A percentile compares a stretch with the other conserved stretches of the same genome.
These are phyloP conservation scores for Picea mariana DNA, from an alignment of 83 land plant genomes.

Conservation along the genomic window DNA sequence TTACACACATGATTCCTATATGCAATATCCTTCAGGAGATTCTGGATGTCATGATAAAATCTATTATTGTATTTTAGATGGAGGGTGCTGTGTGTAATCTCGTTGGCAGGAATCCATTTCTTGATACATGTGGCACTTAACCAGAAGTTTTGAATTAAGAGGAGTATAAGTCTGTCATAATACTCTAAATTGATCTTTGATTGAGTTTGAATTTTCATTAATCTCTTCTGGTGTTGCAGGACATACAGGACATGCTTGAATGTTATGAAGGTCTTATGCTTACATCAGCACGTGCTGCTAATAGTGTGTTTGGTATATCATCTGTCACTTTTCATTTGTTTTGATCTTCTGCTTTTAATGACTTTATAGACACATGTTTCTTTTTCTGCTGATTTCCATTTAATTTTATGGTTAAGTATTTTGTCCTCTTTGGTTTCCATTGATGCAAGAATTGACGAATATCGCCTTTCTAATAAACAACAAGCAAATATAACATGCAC, in stretches of 20 bases:
- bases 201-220: constrained; percentile 4
- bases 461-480: not conserved
- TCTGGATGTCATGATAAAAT: too few species aligned
- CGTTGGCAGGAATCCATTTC: too few species aligned
- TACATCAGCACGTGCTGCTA: constrained; percentile 68
- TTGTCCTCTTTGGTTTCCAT: too few species aligned
- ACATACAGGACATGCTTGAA: constrained; percentile 58
- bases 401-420: not conserved
- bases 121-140: too few species aligned
- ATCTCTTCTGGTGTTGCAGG: constrained; percentile 31
- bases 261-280: constrained; percentile 72
- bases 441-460: not conserved
- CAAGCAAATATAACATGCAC: not conserved
- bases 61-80: too few species aligned
- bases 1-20: too few species aligned
- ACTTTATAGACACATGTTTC: not conserved
- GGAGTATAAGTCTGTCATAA: too few species aligned
- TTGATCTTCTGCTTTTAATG: constrained; percentile 6
- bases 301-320: constrained; percentile 62
- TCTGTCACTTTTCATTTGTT: not conserved
- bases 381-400: not conserved
- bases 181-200: not conserved
- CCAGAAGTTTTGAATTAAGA: too few species aligned
- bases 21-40: too few species aligned
- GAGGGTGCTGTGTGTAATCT: too few species aligned